phyloP scores from a whole-genome alignment of 768 basidiomycete genomes.

The Hericium rajendrae region DNA sequence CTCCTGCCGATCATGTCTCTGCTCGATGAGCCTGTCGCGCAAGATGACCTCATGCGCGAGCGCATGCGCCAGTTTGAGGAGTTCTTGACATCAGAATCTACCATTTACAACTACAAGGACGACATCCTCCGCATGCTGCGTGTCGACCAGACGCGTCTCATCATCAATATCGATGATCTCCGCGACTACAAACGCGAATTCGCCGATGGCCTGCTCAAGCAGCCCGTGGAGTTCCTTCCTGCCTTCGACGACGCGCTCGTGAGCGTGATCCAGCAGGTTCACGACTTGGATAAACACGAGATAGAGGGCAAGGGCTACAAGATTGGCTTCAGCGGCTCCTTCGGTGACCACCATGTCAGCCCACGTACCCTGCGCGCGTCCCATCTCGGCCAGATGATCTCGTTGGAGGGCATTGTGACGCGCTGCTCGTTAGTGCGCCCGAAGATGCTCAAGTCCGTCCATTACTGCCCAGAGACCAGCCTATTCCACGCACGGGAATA shows the following conservation, averaged over 20 bases:
- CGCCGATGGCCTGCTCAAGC: slow-evolving; percentile 80
- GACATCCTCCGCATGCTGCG: slow-evolving; percentile 78
- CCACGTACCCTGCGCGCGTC: slow-evolving; percentile 83
- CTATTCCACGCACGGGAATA: slow-evolving; percentile 84
- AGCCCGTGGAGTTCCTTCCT: slow-evolving; percentile 78
- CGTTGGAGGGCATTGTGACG: slow-evolving; percentile 95
- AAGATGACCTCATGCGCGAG: slow-evolving; percentile 68
- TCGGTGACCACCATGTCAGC: slow-evolving; percentile 96
- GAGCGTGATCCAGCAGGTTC: slow-evolving; percentile 61
- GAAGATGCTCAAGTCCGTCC: slow-evolving; percentile 95
- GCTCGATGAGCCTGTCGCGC: slow-evolving; percentile 46
- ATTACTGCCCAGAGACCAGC: slow-evolving; percentile 84
- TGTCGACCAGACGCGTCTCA: slow-evolving; percentile 74
- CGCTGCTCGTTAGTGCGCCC: slow-evolving; percentile 96
- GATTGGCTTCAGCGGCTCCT: slow-evolving; percentile 89
- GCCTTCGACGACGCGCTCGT: slow-evolving; percentile 83
- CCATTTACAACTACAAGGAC: slow-evolving; percentile 74
- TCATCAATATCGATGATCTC: slow-evolving; percentile 93
- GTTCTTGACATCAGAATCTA: slow-evolving; percentile 63
- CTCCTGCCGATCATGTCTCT: slow-evolving; percentile 22
- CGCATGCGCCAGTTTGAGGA: slow-evolving; percentile 74
- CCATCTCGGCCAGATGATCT: slow-evolving; percentile 94
- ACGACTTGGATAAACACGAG: slow-evolving; percentile 74
- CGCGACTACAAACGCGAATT: slow-evolving; percentile 86
- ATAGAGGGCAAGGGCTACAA: slow-evolving; percentile 74